phyloP scores from a whole-genome alignment of 2,329 filamentous ascomycete species.

The Teratosphaeria epicoccoides region DNA sequence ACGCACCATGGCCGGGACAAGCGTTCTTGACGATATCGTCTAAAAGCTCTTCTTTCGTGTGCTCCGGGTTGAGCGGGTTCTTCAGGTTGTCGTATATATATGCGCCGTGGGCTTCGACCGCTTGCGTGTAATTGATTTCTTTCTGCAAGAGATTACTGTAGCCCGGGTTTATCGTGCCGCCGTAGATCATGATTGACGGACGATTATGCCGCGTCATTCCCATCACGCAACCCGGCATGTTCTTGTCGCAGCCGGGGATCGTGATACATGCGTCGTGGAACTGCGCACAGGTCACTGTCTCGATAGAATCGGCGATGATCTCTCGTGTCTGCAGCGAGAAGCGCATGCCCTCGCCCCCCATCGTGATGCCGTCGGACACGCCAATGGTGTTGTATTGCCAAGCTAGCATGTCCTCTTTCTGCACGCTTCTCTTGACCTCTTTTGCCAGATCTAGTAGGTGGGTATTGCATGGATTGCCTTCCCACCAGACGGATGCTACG shows the following conservation, averaged over 20 bases:
- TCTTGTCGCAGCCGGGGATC: conserved; percentile 93
- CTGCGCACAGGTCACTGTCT: conserved; percentile 85
- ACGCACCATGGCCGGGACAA: conserved; percentile 69
- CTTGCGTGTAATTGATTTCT: conserved; percentile 77
- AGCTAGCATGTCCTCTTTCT: conserved; percentile 75
- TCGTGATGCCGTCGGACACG: conserved; percentile 84
- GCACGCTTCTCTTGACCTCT: conserved; percentile 70
- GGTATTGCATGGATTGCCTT: conserved; percentile 71
- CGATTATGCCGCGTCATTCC: conserved; percentile 84
- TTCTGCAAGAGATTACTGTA: conserved; percentile 65
- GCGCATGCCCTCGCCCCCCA: conserved; percentile 92
- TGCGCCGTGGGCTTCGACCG: conserved; percentile 79
- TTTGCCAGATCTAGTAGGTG: conserved; percentile 76
- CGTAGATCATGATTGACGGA: conserved; percentile 91
- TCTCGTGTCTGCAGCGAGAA: conserved; percentile 86
- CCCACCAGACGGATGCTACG: conserved; percentile 91
- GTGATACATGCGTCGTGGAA: conserved; percentile 88
- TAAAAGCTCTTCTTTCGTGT: conserved; percentile 60
- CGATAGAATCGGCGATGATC: conserved; percentile 87
- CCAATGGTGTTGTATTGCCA: conserved; percentile 91
- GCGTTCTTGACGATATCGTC: conserved; percentile 71
- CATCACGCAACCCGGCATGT: conserved; percentile 84
- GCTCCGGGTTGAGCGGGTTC: conserved; percentile 50
- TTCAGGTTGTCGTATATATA: conserved; percentile 48
- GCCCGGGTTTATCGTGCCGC: conserved; percentile 82